A percentile compares a stretch with the other conserved stretches of the same genome.
Conservation (phyloP, 495 filamentous ascomycete genomes). For the Tuber umbilicatum region DNA sequence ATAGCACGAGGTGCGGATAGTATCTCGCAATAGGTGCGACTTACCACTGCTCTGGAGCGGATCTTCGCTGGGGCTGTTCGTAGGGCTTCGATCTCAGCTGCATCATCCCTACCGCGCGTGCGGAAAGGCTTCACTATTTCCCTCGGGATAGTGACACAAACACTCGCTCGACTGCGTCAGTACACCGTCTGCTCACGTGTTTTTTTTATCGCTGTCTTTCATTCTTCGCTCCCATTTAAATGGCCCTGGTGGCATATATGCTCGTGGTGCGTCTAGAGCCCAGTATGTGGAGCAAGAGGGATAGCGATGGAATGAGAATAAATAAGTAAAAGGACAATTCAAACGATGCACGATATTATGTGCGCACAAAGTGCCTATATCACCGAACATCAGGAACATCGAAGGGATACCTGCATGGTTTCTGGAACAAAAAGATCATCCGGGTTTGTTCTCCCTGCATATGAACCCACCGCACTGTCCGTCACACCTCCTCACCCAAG, state of each 20-base stretch:
- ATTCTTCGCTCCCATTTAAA: neutral
- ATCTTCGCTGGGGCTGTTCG: neutral
- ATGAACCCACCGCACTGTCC: neutral
- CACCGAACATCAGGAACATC: slow-evolving; percentile 6
- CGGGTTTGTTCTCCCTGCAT: slow-evolving; percentile 32
- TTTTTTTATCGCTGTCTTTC: neutral
- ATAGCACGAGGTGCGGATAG: neutral
- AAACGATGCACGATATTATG: neutral
- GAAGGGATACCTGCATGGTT: slow-evolving; percentile 27
- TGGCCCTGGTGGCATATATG: neutral
- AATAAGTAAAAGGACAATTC: neutral
- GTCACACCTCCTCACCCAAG: neutral
- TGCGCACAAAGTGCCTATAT: neutral
- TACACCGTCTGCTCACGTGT: neutral
- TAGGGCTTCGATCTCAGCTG: neutral
- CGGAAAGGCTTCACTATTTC: neutral
- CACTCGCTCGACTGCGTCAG: neutral
- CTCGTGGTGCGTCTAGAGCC: neutral
- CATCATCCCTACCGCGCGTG: neutral
- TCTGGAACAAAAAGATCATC: slow-evolving; percentile 24
- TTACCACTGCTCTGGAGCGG: neutral
- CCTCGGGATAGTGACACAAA: slow-evolving; percentile 4
- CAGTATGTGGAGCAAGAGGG: neutral
- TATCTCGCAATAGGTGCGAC: neutral
- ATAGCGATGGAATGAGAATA: neutral